phyloP scores from a whole-genome alignment of 2,329 filamentous ascomycete species.

The Karstenula rhodostoma region DNA sequence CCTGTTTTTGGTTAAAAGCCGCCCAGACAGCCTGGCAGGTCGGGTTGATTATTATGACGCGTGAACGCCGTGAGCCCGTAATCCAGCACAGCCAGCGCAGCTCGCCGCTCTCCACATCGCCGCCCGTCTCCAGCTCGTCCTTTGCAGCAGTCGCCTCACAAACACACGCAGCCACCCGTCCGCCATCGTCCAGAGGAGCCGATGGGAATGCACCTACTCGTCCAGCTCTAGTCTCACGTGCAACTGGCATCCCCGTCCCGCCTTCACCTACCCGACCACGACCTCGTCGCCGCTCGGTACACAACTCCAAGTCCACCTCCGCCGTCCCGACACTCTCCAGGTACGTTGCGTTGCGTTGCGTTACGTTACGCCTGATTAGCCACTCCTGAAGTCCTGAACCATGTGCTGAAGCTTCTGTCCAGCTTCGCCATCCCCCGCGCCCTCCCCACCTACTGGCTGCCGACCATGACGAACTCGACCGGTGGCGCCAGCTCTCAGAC shows the following conservation, averaged over 20 bases:
- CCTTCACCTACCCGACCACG: slow-evolving; percentile 31
- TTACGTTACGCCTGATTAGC: slow-evolving; percentile 29
- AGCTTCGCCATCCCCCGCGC: slow-evolving; percentile 40
- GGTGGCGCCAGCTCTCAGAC: slow-evolving; percentile 56
- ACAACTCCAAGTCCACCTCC: slow-evolving; percentile 50
- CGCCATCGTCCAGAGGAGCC: slow-evolving; percentile 17
- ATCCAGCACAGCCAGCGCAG: slow-evolving; percentile 18
- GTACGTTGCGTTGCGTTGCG: slow-evolving; percentile 39
- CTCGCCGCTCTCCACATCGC: slow-evolving; percentile 23
- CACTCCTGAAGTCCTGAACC: background rate
- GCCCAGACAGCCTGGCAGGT: slow-evolving; percentile 39
- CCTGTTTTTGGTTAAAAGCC: slow-evolving; percentile 44
- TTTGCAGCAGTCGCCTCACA: background rate
- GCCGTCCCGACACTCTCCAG: slow-evolving; percentile 56
- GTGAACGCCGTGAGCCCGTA: slow-evolving; percentile 28
- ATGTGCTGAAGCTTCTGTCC: slow-evolving; percentile 38
- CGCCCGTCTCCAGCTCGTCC: slow-evolving; percentile 21
- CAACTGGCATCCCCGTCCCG: slow-evolving; percentile 33
- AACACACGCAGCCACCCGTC: slow-evolving; percentile 1
- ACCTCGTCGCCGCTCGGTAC: slow-evolving; percentile 33
- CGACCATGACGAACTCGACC: slow-evolving; percentile 41
- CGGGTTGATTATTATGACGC: slow-evolving; percentile 45
- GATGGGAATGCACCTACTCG: slow-evolving; percentile 37
- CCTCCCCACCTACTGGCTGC: slow-evolving; percentile 38
- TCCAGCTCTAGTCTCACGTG: slow-evolving; percentile 44